Evolutionary conservation across 2,329 filamentous ascomycete genomes (phyloP).

Genomic region (Gyromitra esculenta): DNA sequence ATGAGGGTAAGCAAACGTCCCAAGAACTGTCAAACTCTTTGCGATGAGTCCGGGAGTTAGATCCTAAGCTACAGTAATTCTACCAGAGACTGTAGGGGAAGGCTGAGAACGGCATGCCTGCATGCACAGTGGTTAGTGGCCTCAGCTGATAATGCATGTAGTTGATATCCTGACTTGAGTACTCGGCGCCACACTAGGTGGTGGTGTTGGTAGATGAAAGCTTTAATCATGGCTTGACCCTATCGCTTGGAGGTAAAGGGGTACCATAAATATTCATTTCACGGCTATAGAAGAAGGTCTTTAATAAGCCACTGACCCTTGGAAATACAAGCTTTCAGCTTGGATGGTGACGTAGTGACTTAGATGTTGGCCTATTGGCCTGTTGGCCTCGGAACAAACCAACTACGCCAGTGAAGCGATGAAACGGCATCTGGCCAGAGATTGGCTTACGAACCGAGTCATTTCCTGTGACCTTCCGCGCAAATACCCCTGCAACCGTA

Average conservation of each 20-base stretch:
- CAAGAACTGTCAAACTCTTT: too few relatives aligned
- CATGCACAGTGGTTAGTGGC: too few relatives aligned
- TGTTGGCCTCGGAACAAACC: background rate
- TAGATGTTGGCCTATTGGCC: background rate
- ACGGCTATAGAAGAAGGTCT: background rate
- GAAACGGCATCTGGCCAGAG: background rate
- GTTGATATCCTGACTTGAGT: too few relatives aligned
- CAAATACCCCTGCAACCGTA: background rate
- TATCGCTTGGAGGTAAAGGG: background rate
- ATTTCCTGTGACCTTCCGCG: constrained; percentile 26
- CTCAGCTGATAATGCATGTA: too few relatives aligned
- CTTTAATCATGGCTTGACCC: background rate
- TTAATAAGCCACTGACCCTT: background rate
- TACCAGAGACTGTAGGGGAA: too few relatives aligned
- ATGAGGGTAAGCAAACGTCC: too few relatives aligned
- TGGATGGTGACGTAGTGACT: background rate
- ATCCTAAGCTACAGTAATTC: too few relatives aligned
- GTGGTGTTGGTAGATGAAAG: too few relatives aligned
- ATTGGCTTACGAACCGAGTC: constrained; percentile 6
- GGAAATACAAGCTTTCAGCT: background rate
- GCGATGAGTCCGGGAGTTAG: too few relatives aligned
- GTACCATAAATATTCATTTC: background rate
- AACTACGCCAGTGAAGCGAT: background rate
- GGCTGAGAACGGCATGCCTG: too few relatives aligned
- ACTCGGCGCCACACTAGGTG: too few relatives aligned